Conservation (phyloP, 2,329 filamentous ascomycete genomes). For the Penicillium sp. region DNA sequence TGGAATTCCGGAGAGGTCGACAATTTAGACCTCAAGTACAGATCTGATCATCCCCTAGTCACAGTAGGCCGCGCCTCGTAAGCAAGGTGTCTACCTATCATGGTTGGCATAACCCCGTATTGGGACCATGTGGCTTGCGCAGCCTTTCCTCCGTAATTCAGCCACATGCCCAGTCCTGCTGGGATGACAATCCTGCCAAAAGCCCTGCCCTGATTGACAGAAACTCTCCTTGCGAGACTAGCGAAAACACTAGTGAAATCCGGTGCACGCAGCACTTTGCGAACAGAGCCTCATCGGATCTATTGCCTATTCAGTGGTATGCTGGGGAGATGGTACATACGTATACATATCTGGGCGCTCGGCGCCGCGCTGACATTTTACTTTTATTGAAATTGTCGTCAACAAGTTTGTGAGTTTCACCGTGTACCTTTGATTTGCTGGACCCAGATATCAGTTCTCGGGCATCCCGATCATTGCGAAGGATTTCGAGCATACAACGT, state of each 20-base stretch:
- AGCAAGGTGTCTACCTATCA: background rate
- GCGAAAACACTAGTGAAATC: conserved; percentile 2
- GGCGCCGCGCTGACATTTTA: background rate
- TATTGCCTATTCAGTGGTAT: background rate
- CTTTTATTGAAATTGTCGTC: background rate
- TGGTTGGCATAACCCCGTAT: background rate
- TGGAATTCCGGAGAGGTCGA: background rate
- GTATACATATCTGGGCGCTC: no score
- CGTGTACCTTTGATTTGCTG: background rate
- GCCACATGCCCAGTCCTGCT: background rate
- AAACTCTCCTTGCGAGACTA: conserved; percentile 1
- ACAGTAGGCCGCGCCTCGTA: background rate
- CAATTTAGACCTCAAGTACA: background rate
- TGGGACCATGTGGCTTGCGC: conserved; percentile 2
- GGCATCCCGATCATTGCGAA: background rate
- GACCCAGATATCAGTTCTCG: background rate
- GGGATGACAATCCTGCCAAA: background rate
- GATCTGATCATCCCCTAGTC: background rate
- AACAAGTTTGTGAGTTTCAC: background rate
- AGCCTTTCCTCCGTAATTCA: background rate
- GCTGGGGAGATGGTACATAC: background rate
- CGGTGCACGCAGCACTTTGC: conserved; percentile 3
- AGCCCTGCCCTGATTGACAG: background rate
- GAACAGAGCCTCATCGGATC: conserved; percentile 7
- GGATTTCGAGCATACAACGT: no score